Evolutionary conservation across 2,329 filamentous ascomycete species (phyloP), one percentile per base, ranked within the genome.

Genomic region (Graphilbum fragrans): DNA sequence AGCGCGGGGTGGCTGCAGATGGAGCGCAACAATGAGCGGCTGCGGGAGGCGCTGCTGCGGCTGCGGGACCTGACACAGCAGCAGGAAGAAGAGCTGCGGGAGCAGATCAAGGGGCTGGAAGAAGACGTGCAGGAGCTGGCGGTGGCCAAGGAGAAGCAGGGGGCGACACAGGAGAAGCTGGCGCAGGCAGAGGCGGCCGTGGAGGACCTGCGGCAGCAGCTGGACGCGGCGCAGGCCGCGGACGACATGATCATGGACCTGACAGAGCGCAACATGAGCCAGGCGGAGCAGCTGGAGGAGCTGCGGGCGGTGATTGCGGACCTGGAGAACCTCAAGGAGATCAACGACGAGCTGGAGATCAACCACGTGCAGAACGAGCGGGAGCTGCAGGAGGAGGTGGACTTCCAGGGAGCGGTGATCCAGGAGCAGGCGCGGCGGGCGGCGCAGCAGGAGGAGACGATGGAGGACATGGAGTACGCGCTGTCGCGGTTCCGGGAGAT

Each of bases 211-310:
- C 80, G 85, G 39, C 83, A 94, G 56, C 92, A 95, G 59, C 74
- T 98, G 3, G 88, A 98, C 52, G 85, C 83, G 38, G 86, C 86
- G 7, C 70, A 92, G 10, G 85, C 85, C 5, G 85, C 86, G 12
- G 92, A 96, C 57, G 84, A 93, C 50, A 90, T 95, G 74, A 87
- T 96, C 46, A 88, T 94, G 58, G 83, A 93, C 48, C 71, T 98
- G 32, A 86, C 84, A 0, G 85, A 92, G 47, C 82, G 86, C 53
- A 95, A 93, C 54, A 80, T 92, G 66, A 74, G 72, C 48, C 80
- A 94, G 56, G 78, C 80, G 29, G 85, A 94, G 58, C 76, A 86
- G 55, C 79, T 95, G 35, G 82, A 86, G 47, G 82, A 94, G 55
- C 72, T 95, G 39, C 82, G 82, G 53, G 77, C 77, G 17, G 78